These are phyloP conservation scores for Phaeosphaeriaceae sp. DNA, from an alignment of 2,329 filamentous ascomycete genomes.

Conservation along the genomic window DNA sequence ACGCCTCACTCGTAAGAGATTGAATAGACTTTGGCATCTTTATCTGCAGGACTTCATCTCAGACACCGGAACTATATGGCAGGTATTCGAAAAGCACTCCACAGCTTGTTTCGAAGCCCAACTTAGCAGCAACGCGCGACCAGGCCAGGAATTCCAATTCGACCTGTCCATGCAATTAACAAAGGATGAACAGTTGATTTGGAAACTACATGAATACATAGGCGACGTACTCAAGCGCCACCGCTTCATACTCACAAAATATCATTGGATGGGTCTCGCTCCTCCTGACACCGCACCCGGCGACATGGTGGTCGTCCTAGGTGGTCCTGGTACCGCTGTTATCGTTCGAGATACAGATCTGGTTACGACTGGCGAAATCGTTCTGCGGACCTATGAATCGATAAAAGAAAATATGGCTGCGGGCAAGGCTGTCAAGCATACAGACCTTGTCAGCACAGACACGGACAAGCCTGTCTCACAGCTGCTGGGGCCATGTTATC, in stretches of 20 bases:
- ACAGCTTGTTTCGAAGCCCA: neutral
- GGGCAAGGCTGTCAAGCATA: neutral
- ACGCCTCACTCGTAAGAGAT: neutral
- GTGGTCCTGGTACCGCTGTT: slow-evolving; percentile 4
- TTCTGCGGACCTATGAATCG: neutral
- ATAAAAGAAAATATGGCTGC: neutral
- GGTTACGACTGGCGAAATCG: neutral
- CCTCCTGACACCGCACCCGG: neutral
- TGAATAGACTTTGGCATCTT: neutral
- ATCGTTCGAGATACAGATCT: neutral
- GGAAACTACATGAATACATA: slow-evolving; percentile 5
- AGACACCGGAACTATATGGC: neutral
- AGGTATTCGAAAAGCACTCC: neutral
- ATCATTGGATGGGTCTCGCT: slow-evolving; percentile 6
- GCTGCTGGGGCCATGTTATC: slow-evolving; percentile 5
- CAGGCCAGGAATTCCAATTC: neutral
- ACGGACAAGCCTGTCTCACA: neutral
- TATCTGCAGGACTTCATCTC: neutral
- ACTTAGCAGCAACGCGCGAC: neutral
- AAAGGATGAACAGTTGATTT: neutral
- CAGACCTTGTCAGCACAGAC: neutral
- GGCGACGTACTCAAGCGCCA: slow-evolving; percentile 4
- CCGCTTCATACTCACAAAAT: neutral
- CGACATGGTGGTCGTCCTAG: slow-evolving; percentile 3
- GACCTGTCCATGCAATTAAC: neutral